A percentile compares a stretch with the other conserved stretches of the same genome.
Evolutionary conservation across 768 basidiomycete genomes (phyloP).

Genomic region (Leccinum subtestaceum): DNA sequence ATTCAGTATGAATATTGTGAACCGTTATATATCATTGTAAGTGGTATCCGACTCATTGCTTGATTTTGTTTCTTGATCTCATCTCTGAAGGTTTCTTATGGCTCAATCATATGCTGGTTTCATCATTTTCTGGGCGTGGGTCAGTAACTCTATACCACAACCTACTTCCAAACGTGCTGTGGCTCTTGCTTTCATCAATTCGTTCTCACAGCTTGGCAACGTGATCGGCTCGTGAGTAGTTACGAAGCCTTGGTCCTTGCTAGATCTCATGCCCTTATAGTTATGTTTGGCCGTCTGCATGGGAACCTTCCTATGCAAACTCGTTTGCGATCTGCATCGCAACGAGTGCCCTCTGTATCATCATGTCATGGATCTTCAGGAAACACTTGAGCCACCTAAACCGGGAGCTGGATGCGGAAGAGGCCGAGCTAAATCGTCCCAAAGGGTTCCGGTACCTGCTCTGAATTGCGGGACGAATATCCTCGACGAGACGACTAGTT

Average conservation of each 20-base stretch:
- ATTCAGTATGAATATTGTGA: slow-evolving; percentile 56
- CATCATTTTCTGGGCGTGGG: slow-evolving; percentile 58
- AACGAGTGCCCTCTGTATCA: slow-evolving; percentile 47
- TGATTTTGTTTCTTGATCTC: background rate
- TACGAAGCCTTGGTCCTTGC: background rate
- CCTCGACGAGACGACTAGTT: background rate
- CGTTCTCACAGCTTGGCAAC: slow-evolving; percentile 81
- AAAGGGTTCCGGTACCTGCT: slow-evolving; percentile 48
- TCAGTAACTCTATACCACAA: slow-evolving; percentile 62
- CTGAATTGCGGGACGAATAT: slow-evolving; percentile 20
- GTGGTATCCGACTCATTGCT: slow-evolving; percentile 14
- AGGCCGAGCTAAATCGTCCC: slow-evolving; percentile 33
- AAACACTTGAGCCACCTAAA: slow-evolving; percentile 44
- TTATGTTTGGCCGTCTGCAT: slow-evolving; percentile 64
- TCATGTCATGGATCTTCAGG: slow-evolving; percentile 51
- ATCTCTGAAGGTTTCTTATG: slow-evolving; percentile 61
- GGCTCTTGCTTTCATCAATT: slow-evolving; percentile 80
- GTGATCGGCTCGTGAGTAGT: slow-evolving; percentile 71
- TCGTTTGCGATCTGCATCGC: slow-evolving; percentile 75
- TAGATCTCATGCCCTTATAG: slow-evolving; percentile 29
- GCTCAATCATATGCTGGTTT: slow-evolving; percentile 72
- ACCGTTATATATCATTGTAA: slow-evolving; percentile 66
- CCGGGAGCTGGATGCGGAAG: slow-evolving; percentile 36
- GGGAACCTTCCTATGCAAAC: slow-evolving; percentile 68
- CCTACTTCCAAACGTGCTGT: slow-evolving; percentile 86